These are phyloP conservation scores for Lepiota brunneoincarnata DNA, from an alignment of 768 basidiomycete species.

Conservation along the genomic window DNA sequence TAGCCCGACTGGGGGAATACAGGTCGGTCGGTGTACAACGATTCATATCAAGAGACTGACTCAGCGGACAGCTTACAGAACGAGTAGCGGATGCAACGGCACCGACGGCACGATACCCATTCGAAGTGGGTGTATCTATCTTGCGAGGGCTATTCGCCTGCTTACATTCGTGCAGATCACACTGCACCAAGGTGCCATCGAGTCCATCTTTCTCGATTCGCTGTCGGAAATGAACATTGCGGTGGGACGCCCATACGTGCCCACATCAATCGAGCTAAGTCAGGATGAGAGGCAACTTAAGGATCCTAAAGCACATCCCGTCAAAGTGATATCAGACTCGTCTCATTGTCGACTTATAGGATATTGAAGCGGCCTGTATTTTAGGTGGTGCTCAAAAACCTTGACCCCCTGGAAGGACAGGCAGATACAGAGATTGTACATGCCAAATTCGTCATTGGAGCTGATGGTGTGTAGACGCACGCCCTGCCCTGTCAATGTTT, in stretches of 20 bases:
- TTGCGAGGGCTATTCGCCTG: background rate
- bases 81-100: constrained; percentile 62
- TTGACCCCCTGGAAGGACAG: constrained; percentile 30
- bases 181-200: constrained; percentile 63
- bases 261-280: constrained; percentile 45
- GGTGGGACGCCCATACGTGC: constrained; percentile 50
- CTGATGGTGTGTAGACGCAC: constrained; percentile 50
- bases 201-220: constrained; percentile 55
- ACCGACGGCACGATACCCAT: constrained; percentile 65
- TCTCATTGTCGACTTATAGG: background rate
- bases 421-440: constrained; percentile 52
- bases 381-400: constrained; percentile 45
- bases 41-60: background rate
- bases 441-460: constrained; percentile 75
- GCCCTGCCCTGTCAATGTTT: background rate
- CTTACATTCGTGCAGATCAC: constrained; percentile 37
- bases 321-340: constrained; percentile 26
- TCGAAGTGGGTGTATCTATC: constrained; percentile 47
- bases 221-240: constrained; percentile 44
- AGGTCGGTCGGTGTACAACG: constrained; percentile 28
- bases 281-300: constrained; percentile 37
- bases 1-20: constrained; percentile 53
- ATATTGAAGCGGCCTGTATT: background rate
- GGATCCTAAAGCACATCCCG: constrained; percentile 37
- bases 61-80: constrained; percentile 48